Conservation (phyloP, 2,329 filamentous ascomycete genomes). For the Trichoderma sp. region DNA sequence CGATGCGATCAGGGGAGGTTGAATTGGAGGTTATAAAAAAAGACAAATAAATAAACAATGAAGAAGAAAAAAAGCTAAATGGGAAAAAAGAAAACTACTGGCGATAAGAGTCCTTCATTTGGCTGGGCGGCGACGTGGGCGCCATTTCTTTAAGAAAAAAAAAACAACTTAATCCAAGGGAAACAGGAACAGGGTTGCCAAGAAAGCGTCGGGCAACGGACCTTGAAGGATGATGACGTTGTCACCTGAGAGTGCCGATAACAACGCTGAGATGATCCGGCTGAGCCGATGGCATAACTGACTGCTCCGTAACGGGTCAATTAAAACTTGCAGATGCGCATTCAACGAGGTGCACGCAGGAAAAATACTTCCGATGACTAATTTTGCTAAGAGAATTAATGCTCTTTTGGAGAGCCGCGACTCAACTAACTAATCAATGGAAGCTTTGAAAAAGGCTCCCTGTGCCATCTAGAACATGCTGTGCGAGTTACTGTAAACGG, state of each 20-base stretch:
- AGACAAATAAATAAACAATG: background rate
- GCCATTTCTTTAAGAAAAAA: conserved; percentile 2
- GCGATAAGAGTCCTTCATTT: background rate
- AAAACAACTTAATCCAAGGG: background rate
- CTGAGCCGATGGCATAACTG: conserved; percentile 8
- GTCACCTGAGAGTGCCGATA: conserved; percentile 4
- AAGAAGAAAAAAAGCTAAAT: background rate
- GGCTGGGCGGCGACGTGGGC: background rate
- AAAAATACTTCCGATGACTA: background rate
- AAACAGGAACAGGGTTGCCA: background rate
- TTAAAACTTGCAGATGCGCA: background rate
- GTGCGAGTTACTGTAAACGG: background rate
- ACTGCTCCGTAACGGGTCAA: conserved; percentile 6
- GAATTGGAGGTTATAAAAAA: background rate
- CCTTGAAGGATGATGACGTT: conserved; percentile 6
- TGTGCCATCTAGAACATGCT: background rate
- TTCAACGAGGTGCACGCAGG: background rate
- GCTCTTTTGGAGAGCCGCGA: background rate
- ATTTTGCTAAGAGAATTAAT: background rate
- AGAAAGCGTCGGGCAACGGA: conserved; percentile 4
- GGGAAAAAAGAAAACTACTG: background rate
- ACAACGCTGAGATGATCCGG: background rate
- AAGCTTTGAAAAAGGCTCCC: background rate
- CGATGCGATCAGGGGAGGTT: background rate
- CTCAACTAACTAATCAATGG: background rate